These are phyloP conservation scores for Friedmanniomyces simplex DNA, from an alignment of 495 filamentous ascomycete genomes.

Conservation along the genomic window DNA sequence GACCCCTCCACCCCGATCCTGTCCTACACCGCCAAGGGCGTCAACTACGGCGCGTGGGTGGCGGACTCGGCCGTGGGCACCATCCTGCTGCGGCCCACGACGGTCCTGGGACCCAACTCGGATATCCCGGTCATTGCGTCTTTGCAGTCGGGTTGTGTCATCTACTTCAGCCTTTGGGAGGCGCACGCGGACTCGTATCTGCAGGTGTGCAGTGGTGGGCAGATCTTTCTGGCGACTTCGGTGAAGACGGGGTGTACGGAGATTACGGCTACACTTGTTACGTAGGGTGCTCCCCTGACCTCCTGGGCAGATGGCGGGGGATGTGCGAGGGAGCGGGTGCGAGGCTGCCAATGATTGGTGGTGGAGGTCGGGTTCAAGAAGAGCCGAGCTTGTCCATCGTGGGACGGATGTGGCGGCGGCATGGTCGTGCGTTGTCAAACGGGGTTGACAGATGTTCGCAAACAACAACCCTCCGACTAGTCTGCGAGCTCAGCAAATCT, in stretches of 20 bases:
- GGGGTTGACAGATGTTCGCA: too few species aligned
- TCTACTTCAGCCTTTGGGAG: neutral
- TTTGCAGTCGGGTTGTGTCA: neutral
- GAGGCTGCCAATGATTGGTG: neutral
- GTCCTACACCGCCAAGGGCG: neutral
- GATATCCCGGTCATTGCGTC: neutral
- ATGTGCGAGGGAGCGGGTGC: neutral
- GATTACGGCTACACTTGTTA: neutral
- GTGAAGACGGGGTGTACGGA: neutral
- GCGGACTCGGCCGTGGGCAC: neutral
- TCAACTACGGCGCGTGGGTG: neutral
- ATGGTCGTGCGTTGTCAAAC: too few species aligned
- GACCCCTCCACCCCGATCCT: neutral
- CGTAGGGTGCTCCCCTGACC: neutral
- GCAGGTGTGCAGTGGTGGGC: neutral
- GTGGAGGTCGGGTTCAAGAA: neutral
- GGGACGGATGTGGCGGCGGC: too few species aligned
- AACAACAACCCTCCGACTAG: too few species aligned
- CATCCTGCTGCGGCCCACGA: neutral
- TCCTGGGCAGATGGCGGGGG: neutral
- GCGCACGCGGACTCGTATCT: neutral
- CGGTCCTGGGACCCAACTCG: neutral
- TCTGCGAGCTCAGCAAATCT: too few species aligned
- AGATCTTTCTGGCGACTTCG: neutral
- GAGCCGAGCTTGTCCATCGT: too few species aligned